phyloP scores from a whole-genome alignment of 805 yeast genomes.

The Ogataea thermomethanolica region DNA sequence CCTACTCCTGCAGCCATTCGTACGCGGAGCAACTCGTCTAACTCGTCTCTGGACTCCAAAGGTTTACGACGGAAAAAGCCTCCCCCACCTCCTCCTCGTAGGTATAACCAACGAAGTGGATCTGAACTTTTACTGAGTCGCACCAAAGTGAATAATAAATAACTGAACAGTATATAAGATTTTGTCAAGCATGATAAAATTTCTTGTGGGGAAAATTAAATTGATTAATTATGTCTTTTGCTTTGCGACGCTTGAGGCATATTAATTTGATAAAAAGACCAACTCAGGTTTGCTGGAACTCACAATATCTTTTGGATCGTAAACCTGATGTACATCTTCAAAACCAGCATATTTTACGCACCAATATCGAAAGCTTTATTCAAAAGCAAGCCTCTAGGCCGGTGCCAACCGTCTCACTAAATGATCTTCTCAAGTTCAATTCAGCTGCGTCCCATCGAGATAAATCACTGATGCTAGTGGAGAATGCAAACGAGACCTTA shows the following conservation, averaged over 20 bases:
- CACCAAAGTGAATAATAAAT: conserved; percentile 12
- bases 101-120: conserved; percentile 7
- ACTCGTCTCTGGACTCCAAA: conserved; percentile 16
- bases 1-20: conserved; percentile 9
- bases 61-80: conserved; percentile 15
- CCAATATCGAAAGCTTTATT: conserved; percentile 49
- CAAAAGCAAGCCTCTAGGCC: conserved; percentile 51
- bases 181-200: no score
- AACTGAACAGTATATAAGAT: background rate
- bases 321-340: conserved; percentile 10
- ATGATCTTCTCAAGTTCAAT: conserved; percentile 45
- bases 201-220: conserved; percentile 1
- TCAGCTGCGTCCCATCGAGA: conserved; percentile 30
- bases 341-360: conserved; percentile 17
- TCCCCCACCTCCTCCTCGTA: conserved; percentile 24
- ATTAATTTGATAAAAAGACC: background rate
- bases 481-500: conserved; percentile 53
- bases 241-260: conserved; percentile 1
- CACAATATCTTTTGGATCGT: background rate
- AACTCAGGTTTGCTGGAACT: background rate
- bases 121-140: conserved; percentile 21
- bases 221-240: background rate
- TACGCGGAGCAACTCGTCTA: conserved; percentile 15
- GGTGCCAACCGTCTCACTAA: conserved; percentile 51
- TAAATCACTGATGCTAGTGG: conserved; percentile 33